Percentiles rank a stretch among this genome's conserved stretches.
phyloP scores from a whole-genome alignment of 108 stramenopile genomes.

The Stephanodiscus minutulus region DNA sequence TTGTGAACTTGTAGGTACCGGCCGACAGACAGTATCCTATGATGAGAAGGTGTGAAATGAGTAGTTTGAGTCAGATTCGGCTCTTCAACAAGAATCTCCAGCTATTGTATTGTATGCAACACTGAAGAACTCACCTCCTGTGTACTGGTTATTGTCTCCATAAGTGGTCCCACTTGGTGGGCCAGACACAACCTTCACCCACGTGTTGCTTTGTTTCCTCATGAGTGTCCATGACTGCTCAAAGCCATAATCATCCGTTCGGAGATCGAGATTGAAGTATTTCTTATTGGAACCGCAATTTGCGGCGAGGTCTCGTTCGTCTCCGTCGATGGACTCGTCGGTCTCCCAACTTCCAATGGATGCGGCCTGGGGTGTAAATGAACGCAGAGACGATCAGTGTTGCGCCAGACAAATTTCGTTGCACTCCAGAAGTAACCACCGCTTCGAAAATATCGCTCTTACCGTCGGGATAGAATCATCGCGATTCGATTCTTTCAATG shows the following conservation, averaged over 20 bases:
- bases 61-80: background rate
- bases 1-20: conserved; percentile 20
- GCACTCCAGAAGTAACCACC: too few relatives aligned
- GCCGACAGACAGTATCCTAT: conserved; percentile 28
- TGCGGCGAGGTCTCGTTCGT: too few relatives aligned
- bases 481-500: too few relatives aligned
- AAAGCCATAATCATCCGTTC: conserved; percentile 31
- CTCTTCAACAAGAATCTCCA: background rate
- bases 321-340: too few relatives aligned
- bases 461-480: too few relatives aligned
- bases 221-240: conserved; percentile 26
- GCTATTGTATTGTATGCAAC: too few relatives aligned
- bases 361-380: too few relatives aligned
- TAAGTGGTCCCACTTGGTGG: conserved; percentile 25
- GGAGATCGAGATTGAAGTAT: conserved; percentile 20
- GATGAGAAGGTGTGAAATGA: background rate
- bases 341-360: too few relatives aligned
- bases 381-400: too few relatives aligned
- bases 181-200: conserved; percentile 8
- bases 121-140: conserved; percentile 4
- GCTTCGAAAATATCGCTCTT: too few relatives aligned
- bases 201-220: background rate
- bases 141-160: conserved; percentile 8
- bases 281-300: conserved; percentile 3
- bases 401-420: too few relatives aligned